Base-by-base conservation (phyloP, 192 early-diverging fungal species). In the Geranomyces michiganensis region DNA sequence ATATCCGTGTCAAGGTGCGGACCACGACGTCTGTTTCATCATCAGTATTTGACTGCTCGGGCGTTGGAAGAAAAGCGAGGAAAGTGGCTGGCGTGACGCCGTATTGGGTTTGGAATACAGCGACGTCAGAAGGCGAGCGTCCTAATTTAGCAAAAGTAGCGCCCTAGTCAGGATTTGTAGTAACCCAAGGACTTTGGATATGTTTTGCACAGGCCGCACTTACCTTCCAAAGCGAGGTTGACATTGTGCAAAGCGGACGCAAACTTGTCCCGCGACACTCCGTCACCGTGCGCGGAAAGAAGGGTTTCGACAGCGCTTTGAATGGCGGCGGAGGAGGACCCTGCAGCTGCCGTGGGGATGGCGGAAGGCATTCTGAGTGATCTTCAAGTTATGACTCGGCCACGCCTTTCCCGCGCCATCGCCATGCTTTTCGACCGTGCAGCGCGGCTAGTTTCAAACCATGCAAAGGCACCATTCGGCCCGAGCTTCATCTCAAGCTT, bases 181-280 rank as follows among this genome's bases (percentile, higher is more conserved):
- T 53, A 26, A 7, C 24, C 7, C 4, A 9, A n/a, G 24, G 51
- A 26, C 24, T 26, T 53, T 53, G 3, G 3, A n/a, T 47, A 14
- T 19, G 19, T 47, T 47, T 47, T 14, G 10, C 46, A 47, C 12
- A 53, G 51, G 24, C 51, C 24, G 3, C 51, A 53, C 43, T 4
- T 21, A 64, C 62, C 62, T 64, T 64, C 62, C 10, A 64, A 36
- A 21, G 62, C 62, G 27, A 64, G 62, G 43, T 64, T 41, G 33
- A 64, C 29, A 45, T 31, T 64, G 9, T 64, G 62, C 27, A 64
- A 45, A n/a, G 62, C 33, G 3, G 29, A 33, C 15, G 15, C 58
- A 17, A 60, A 60, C 31, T 60, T 60, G 19, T 55, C 51, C 10
- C 36, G 36, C 36, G 36, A 41, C 5, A 41, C 36, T 7, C 36